Evolutionary conservation across 23 red algal genomes (phyloP).

Genomic region (Gracilaria domingensis): DNA sequence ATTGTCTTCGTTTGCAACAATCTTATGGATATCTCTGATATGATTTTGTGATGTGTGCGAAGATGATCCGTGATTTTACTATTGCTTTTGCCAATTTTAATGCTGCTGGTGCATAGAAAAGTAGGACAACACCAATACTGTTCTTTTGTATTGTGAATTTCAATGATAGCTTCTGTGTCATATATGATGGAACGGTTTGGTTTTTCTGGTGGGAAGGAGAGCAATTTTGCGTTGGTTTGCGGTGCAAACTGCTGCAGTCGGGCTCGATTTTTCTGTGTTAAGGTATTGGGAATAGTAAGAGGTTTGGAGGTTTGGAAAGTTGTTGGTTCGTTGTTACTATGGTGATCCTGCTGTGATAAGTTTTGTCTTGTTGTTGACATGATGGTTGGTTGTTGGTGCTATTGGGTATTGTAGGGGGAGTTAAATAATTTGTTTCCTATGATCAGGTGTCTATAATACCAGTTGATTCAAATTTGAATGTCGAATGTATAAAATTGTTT

Average conservation of each 20-base stretch:
- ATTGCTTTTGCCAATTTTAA: background rate
- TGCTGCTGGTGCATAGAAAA: background rate
- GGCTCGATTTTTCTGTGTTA: background rate
- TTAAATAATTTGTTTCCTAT: no score
- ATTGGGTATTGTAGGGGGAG: no score
- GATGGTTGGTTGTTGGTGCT: no score
- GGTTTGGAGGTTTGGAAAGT: no score
- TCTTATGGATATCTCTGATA: no score
- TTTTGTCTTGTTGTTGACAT: no score
- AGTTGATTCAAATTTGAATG: no score
- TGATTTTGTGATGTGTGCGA: background rate
- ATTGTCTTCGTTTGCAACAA: background rate
- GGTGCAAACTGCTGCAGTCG: background rate
- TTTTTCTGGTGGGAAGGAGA: background rate
- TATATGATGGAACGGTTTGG: background rate
- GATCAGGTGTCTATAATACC: no score
- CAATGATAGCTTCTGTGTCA: background rate
- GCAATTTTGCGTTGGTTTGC: background rate
- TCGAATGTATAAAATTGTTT: no score
- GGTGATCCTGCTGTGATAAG: no score
- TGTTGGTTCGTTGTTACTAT: no score
- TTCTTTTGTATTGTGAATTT: background rate
- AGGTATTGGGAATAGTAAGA: no score
- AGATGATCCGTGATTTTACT: constrained; percentile 14
- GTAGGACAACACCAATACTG: background rate